phyloP scores from a whole-genome alignment of 345 rosid genomes.

The Populus tremula region DNA sequence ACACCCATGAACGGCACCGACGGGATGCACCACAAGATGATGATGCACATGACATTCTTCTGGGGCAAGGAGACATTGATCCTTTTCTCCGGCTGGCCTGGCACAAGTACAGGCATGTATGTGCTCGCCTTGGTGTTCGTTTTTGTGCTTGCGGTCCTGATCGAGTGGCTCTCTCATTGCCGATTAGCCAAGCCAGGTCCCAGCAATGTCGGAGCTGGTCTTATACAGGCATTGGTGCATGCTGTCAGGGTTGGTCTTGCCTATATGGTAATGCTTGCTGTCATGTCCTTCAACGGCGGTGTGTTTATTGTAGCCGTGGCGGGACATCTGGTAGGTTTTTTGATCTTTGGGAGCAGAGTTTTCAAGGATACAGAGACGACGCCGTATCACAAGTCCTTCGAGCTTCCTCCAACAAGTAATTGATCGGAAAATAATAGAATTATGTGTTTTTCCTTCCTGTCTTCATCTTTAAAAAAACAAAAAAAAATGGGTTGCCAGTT shows the following conservation, averaged over 20 bases:
- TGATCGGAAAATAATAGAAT: background rate
- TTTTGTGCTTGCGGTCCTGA: constrained; percentile 42
- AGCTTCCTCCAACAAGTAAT: constrained; percentile 38
- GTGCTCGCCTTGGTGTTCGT: constrained; percentile 44
- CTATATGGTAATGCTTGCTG: constrained; percentile 70
- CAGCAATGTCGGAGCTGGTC: constrained; percentile 34
- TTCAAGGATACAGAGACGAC: background rate
- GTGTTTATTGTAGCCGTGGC: constrained; percentile 64
- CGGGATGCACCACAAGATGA: constrained; percentile 45
- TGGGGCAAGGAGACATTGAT: constrained; percentile 62
- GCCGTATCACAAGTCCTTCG: constrained; percentile 26
- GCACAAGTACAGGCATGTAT: constrained; percentile 50
- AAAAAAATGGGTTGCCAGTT: too few relatives aligned
- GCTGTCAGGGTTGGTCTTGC: constrained; percentile 51
- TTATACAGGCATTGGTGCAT: constrained; percentile 49
- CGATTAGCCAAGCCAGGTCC: constrained; percentile 28
- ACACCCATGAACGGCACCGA: background rate
- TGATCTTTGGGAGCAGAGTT: background rate
- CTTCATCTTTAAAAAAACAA: too few relatives aligned
- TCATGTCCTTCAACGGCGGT: constrained; percentile 87
- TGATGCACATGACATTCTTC: constrained; percentile 48
- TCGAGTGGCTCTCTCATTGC: constrained; percentile 59
- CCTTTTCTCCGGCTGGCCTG: constrained; percentile 75
- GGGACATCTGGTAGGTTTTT: constrained; percentile 57
- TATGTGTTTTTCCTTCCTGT: too few relatives aligned